Conservation (phyloP, 352 stramenopile genomes). For the Hyphochytrium catenoides region DNA sequence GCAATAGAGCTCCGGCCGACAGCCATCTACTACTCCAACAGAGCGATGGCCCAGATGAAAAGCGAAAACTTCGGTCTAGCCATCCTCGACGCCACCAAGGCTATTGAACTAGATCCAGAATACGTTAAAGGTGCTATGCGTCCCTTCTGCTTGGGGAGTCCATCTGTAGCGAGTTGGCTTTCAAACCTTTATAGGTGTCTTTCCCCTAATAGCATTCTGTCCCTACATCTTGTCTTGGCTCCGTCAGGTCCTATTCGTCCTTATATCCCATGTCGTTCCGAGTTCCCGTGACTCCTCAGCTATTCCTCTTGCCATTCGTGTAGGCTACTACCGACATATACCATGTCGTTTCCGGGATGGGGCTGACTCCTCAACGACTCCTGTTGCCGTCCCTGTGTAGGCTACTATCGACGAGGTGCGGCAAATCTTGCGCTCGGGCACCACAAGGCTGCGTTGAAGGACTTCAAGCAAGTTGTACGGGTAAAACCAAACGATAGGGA, state of each 20-base stretch:
- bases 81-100: constrained; percentile 82
- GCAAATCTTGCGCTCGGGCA: constrained; percentile 86
- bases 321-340: neutral
- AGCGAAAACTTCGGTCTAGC: constrained; percentile 94
- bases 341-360: neutral
- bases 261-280: too few relatives aligned
- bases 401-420: constrained; percentile 91
- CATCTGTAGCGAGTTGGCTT: neutral
- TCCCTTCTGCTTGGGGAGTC: too few relatives aligned
- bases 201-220: neutral
- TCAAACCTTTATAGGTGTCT: neutral
- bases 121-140: constrained; percentile 84
- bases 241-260: too few relatives aligned
- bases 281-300: too few relatives aligned
- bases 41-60: constrained; percentile 88
- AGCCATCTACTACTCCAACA: constrained; percentile 80
- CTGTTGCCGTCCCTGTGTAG: too few relatives aligned
- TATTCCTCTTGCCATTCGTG: too few relatives aligned
- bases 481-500: constrained; percentile 84
- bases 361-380: neutral
- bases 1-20: constrained; percentile 63
- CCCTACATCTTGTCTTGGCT: too few relatives aligned
- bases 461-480: constrained; percentile 86
- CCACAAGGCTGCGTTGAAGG: constrained; percentile 88
- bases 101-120: constrained; percentile 71